Evolutionary conservation across 2,329 filamentous ascomycete genomes (phyloP), one percentile per base, ranked within the genome.

Genomic region (Diaporthe longicolla): DNA sequence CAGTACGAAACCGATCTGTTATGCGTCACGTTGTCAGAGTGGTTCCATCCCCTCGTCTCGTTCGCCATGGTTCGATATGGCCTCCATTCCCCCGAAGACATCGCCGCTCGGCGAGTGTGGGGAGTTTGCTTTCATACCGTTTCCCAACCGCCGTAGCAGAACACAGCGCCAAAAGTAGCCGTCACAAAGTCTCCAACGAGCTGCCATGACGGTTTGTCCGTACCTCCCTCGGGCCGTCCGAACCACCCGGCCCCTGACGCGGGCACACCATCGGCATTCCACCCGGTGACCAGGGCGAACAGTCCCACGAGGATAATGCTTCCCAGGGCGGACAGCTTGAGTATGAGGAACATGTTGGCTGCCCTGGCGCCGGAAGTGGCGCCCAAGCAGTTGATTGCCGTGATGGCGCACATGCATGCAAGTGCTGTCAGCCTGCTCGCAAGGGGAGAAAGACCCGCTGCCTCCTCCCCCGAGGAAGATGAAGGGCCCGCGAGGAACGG

Each of bases 131-230:
- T n/a, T 79, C 84, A 81, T 73, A 85, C 84, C 72, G 82, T 85
- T 71, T 86, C 84, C 84, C 83, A 87, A 1, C 84, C 84, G 58
- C 83, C 83, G 74, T 85, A 86, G 54, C 83, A 84, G 79, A 82
- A 87, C 10, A 86, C 78, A 9, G 80, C 83, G n/a, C 81, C 82
- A 75, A 85, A 84, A 6, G 85, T 80, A 40, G 84, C 84, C 32
- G 82, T 83, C 26, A 82, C 82, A 69, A 84, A 83, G 35, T 82
- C 79, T 3, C 84, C 84, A 37, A 85, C 80, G 45, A 80, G 82
- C 35, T 80, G 79, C 83, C 84, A 86, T 45, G 79, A 74, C 32
- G 78, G 73, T 19, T 24, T 68, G 21, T 29, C 48, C 32, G 45
- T 29, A 32, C 75, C 65, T 26, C 77, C 78, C 26, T 74, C 63